Conservation (phyloP, 495 filamentous ascomycete species). For the Darksidea phi region DNA sequence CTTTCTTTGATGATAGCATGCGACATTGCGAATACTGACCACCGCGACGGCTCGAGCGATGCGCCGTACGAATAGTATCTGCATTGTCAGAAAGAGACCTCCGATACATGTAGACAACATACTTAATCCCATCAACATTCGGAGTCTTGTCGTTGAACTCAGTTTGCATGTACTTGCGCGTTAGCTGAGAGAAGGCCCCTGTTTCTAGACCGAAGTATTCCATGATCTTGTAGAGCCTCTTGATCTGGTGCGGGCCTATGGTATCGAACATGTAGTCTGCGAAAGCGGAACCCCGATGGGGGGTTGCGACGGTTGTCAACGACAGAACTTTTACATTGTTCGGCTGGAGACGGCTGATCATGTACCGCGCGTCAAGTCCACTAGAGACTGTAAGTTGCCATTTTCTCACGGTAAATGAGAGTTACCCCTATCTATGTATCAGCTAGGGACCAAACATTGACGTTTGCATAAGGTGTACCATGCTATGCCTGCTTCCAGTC, state of each 20-base stretch:
- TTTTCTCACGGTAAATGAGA: conserved; percentile 12
- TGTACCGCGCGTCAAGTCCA: conserved; percentile 87
- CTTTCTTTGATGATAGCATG: conserved; percentile 64
- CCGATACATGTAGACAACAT: conserved; percentile 13
- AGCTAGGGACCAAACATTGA: neutral
- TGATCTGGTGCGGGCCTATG: conserved; percentile 61
- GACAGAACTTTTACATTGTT: conserved; percentile 70
- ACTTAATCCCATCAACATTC: conserved; percentile 68
- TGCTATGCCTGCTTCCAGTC: conserved; percentile 59
- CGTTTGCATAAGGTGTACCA: conserved; percentile 51
- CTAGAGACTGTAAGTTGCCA: conserved; percentile 45
- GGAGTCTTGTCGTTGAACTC: conserved; percentile 80
- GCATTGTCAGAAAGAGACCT: neutral
- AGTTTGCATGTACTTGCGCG: conserved; percentile 73
- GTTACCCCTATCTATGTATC: conserved; percentile 48
- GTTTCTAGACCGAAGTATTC: conserved; percentile 69
- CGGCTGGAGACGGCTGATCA: conserved; percentile 78
- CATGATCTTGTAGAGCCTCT: conserved; percentile 67
- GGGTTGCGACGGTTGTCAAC: conserved; percentile 83
- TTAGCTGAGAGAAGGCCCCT: conserved; percentile 82
- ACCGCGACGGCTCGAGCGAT: conserved; percentile 62
- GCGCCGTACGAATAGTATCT: conserved; percentile 93
- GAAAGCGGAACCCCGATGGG: conserved; percentile 76
- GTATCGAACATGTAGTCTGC: conserved; percentile 78
- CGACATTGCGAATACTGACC: conserved; percentile 71